Evolutionary conservation across 345 rosid genomes (phyloP).

Genomic region (Hirschfeldia incana): DNA sequence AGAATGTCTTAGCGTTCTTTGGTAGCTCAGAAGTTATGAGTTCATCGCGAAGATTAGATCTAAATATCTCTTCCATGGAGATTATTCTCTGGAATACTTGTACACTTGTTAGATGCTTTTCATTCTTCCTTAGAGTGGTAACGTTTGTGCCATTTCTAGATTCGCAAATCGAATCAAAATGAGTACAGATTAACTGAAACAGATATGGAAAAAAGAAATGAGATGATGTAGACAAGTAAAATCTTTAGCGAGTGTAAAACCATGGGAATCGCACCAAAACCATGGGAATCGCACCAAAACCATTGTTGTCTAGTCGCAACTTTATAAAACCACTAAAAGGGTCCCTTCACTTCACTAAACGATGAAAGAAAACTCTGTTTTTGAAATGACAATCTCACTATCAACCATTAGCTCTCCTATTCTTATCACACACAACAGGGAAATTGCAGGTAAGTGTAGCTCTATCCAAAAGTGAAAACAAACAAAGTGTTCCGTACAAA

Average conservation of each 20-base stretch:
- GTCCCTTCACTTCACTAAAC: constrained; percentile 24
- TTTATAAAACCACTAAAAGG: constrained; percentile 30
- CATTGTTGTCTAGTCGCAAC: neutral
- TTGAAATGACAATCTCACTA: constrained; percentile 35
- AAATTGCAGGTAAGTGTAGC: constrained; percentile 11
- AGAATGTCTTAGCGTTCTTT: too few species aligned
- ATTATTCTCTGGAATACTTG: too few species aligned
- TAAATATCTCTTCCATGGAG: too few species aligned
- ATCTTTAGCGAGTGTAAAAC: neutral
- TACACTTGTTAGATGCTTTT: too few species aligned
- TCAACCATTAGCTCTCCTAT: constrained; percentile 27
- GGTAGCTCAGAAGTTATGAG: too few species aligned
- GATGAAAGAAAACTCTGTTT: constrained; percentile 19
- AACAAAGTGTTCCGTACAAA: constrained; percentile 5
- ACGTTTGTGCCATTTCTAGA: too few species aligned
- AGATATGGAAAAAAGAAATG: too few species aligned
- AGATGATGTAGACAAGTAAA: neutral
- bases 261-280: neutral
- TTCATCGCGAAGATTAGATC: too few species aligned
- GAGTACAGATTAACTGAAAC: too few species aligned
- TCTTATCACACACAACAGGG: constrained; percentile 26
- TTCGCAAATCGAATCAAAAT: too few species aligned
- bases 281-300: too few species aligned
- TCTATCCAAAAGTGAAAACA: neutral
- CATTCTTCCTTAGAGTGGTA: too few species aligned